phyloP scores from a whole-genome alignment of 441 rosid species.

The Populus hybrid region DNA sequence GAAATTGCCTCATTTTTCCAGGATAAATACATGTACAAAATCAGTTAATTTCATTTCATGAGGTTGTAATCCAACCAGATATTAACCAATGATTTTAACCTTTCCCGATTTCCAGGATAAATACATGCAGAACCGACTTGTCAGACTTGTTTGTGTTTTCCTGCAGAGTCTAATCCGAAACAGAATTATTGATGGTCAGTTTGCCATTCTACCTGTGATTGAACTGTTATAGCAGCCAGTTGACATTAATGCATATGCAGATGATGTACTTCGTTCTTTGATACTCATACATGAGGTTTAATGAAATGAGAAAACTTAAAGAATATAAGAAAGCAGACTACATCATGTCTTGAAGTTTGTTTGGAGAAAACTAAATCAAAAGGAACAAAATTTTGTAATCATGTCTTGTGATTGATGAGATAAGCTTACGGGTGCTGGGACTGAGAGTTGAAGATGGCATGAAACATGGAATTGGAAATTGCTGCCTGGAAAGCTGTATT shows the following conservation, averaged over 20 bases:
- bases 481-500: neutral
- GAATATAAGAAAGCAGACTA: neutral
- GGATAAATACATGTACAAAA: neutral
- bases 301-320: neutral
- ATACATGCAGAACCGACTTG: conserved; percentile 98
- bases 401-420: neutral
- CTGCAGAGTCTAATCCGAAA: conserved; percentile 90
- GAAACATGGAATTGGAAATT: neutral
- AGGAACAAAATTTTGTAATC: neutral
- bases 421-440: neutral
- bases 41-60: neutral
- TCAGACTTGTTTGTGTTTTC: conserved; percentile 97
- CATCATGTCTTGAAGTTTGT: neutral
- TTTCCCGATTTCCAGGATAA: conserved; percentile 66
- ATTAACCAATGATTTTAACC: neutral
- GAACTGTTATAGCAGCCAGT: neutral
- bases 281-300: neutral
- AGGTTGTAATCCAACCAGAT: neutral
- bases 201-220: neutral
- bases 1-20: neutral
- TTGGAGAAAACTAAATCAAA: neutral
- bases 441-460: neutral
- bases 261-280: neutral
- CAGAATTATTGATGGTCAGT: conserved; percentile 82
- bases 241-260: neutral